Evolutionary conservation across 352 stramenopile genomes (phyloP).

Genomic region (Globisporangium mamillatum): DNA sequence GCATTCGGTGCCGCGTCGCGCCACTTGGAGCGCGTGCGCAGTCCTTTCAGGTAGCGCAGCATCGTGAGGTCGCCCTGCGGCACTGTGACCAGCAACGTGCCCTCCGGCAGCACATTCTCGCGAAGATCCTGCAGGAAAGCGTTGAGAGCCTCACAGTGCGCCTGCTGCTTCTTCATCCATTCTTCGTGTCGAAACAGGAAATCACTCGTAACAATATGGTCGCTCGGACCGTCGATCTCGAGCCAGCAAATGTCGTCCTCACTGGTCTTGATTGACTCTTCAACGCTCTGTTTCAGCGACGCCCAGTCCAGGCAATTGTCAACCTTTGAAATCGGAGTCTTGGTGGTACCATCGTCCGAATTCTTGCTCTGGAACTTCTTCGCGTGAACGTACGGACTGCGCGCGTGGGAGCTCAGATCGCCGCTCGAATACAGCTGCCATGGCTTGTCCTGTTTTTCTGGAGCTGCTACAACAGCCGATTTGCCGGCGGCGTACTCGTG

Average conservation of each 20-base stretch:
- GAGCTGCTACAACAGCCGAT: neutral
- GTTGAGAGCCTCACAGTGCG: slow-evolving; percentile 50
- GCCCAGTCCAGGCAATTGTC: slow-evolving; percentile 33
- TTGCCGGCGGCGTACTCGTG: neutral
- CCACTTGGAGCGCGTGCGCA: slow-evolving; percentile 77
- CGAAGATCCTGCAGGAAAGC: slow-evolving; percentile 41
- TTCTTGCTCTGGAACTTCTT: slow-evolving; percentile 13
- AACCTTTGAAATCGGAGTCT: slow-evolving; percentile 22
- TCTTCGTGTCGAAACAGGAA: slow-evolving; percentile 60
- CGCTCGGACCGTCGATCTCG: slow-evolving; percentile 57
- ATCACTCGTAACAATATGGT: slow-evolving; percentile 33
- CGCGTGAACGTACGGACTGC: slow-evolving; percentile 58
- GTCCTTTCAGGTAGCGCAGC: slow-evolving; percentile 67
- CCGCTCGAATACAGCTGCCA: slow-evolving; percentile 75
- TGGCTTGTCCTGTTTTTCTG: slow-evolving; percentile 43
- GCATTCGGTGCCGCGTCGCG: slow-evolving; percentile 42
- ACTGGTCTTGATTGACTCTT: slow-evolving; percentile 17
- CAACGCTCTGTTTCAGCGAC: slow-evolving; percentile 33
- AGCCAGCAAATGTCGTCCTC: slow-evolving; percentile 68
- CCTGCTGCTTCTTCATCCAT: slow-evolving; percentile 64
- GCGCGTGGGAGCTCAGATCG: slow-evolving; percentile 41
- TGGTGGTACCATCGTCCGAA: neutral
- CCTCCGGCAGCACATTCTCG: slow-evolving; percentile 36
- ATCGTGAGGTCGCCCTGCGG: slow-evolving; percentile 72
- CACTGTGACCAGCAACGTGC: slow-evolving; percentile 61